Conservation (phyloP, 2,329 filamentous ascomycete species). For the Colletotrichum theobromicola region DNA sequence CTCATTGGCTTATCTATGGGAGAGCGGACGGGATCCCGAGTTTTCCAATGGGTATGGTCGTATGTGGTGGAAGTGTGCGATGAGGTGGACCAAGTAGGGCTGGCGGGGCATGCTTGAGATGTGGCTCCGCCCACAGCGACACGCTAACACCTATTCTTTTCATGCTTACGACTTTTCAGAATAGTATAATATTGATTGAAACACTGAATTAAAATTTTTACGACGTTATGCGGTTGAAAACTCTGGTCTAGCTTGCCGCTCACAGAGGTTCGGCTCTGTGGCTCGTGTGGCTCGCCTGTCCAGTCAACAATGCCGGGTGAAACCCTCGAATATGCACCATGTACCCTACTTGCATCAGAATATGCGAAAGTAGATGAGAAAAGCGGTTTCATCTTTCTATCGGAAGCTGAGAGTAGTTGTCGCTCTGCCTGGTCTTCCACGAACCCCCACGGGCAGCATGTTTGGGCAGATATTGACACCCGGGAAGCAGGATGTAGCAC, state of each 20-base stretch:
- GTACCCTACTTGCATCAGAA: accelerated
- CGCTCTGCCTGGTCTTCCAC: accelerated
- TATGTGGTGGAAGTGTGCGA: background rate
- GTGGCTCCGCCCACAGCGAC: background rate
- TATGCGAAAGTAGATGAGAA: accelerated
- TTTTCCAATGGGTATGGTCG: background rate
- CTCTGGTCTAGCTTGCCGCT: accelerated
- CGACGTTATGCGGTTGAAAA: background rate
- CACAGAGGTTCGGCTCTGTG: background rate
- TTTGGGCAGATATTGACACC: accelerated
- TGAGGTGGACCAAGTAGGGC: background rate
- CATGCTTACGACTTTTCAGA: accelerated
- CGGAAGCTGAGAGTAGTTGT: accelerated
- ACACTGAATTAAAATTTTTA: background rate
- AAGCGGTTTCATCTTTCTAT: accelerated
- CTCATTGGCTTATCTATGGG: background rate
- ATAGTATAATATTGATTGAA: accelerated
- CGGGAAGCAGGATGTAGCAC: accelerated
- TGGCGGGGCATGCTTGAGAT: background rate
- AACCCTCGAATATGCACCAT: background rate
- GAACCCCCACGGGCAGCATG: accelerated
- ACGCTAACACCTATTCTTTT: background rate
- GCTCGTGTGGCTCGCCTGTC: background rate
- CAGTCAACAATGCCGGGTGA: accelerated
- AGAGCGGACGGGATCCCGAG: background rate